Evolutionary conservation across 1,284 basidiomycete genomes (phyloP), one percentile per base, ranked within the genome.

Genomic region (Trichosporon coremiiforme): DNA sequence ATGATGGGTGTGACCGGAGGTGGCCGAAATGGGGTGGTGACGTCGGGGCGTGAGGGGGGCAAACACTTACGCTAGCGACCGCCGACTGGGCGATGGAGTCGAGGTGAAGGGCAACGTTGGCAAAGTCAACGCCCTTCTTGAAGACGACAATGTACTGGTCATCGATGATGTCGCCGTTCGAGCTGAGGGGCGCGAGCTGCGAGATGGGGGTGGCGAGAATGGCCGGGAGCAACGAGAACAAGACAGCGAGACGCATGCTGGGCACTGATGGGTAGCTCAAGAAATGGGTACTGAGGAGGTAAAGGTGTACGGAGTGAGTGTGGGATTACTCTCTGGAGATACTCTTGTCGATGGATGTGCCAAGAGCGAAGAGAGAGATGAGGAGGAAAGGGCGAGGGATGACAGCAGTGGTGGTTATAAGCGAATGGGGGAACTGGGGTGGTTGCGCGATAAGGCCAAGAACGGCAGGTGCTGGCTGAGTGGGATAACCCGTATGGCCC

Each of bases 121-220:
- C 82, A 17, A 86, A 76, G 13, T 88, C 85, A 9, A 90, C 76
- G 70, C 88, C 89, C 74, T 90, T 87, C 87, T 92, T 94, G 78
- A 97, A 87, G 81, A 93, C 88, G 82, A 97, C 88, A 72, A 97
- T 94, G 86, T 97, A 98, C 31, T 91, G 90, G 86, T 93, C 90
- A 85, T 93, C 90, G 77, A 95, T 86, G n/a, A 65, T 66, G 8
- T 62, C 17, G 31, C 68, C 66, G 83, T 78, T 66, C 88, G 82
- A 70, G 35, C 38, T 66, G 74, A 83, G 75, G 67, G 82, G 79
- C 9, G 81, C 80, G 17, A 83, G 64, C 36, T 68, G 68, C 20
- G 68, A 68, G 69, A 79, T 77, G 33, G 81, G 79, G 64, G 80
- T 78, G 71, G 81, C 80, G 67, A 84, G 69, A n/a, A 79, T 80